phyloP scores from a whole-genome alignment of 192 early-diverging fungal genomes.

The Coemansia sp. region DNA sequence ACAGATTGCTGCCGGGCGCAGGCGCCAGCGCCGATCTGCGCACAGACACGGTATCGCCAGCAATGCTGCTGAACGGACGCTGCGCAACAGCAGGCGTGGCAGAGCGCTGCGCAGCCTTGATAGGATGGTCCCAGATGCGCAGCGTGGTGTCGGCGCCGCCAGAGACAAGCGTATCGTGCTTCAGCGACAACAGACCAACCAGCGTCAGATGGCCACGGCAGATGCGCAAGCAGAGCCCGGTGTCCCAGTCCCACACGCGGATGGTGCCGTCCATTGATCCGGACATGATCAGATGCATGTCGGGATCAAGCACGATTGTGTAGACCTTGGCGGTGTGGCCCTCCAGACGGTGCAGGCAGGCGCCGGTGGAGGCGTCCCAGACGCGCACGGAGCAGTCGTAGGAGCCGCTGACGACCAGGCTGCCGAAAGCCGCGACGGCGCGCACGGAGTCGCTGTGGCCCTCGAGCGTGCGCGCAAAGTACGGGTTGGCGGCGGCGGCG shows the following conservation, averaged over 20 bases:
- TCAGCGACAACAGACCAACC: constrained; percentile 89
- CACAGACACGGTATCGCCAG: constrained; percentile 26
- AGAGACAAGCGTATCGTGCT: constrained; percentile 83
- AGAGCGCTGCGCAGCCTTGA: constrained; percentile 24
- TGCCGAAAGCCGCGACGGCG: constrained; percentile 87
- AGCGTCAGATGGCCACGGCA: constrained; percentile 92
- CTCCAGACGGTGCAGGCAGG: constrained; percentile 64
- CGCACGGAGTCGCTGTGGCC: constrained; percentile 93
- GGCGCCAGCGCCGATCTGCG: not conserved
- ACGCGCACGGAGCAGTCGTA: constrained; percentile 91
- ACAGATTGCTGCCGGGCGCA: not conserved
- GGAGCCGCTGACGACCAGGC: constrained; percentile 83
- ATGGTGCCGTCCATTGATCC: constrained; percentile 95
- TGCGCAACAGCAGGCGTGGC: constrained; percentile 2
- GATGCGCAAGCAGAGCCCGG: constrained; percentile 74
- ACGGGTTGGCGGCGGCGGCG: constrained; percentile 63
- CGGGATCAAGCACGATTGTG: constrained; percentile 84
- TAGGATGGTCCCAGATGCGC: constrained; percentile 83
- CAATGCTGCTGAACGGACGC: constrained; percentile 46
- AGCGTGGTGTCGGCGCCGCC: constrained; percentile 94
- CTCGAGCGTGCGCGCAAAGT: constrained; percentile 74
- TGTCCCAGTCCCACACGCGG: constrained; percentile 87
- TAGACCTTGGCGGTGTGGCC: constrained; percentile 97
- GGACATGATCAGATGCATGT: constrained; percentile 81
- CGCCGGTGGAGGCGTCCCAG: constrained; percentile 84